A percentile compares a stretch with the other conserved stretches of the same genome.
Evolutionary conservation across 345 rosid genomes (phyloP).

Genomic region (Eucalyptus sp.): DNA sequence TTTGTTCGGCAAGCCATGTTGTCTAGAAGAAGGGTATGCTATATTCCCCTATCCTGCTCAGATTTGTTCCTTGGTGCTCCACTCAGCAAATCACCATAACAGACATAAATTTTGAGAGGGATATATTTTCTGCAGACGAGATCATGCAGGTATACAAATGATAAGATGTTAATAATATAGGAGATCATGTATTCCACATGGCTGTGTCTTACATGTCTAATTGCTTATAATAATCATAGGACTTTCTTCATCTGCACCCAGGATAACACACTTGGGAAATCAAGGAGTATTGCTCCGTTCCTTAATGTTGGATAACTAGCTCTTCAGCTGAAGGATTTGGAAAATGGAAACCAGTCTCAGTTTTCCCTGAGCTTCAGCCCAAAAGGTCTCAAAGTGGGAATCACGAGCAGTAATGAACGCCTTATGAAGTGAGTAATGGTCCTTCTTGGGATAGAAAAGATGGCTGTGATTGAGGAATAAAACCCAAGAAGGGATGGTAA

Average conservation of each 20-base stretch:
- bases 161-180: not conserved
- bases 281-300: not conserved
- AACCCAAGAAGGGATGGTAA: not conserved
- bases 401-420: not conserved
- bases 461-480: not conserved
- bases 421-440: not conserved
- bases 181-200: not conserved
- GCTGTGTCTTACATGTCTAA: not conserved
- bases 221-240: not conserved
- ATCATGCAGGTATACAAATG: not conserved
- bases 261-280: not conserved
- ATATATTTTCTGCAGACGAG: not conserved
- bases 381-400: not conserved
- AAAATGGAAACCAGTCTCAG: not conserved
- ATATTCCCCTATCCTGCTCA: not conserved
- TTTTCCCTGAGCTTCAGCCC: not conserved
- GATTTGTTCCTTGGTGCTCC: not conserved
- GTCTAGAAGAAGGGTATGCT: not conserved
- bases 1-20: not conserved
- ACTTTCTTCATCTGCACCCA: not conserved
- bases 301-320: not conserved
- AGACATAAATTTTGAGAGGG: not conserved
- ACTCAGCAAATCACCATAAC: not conserved
- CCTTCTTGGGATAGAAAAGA: not conserved
- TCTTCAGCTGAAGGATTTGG: not conserved